Evolutionary conservation across 495 filamentous ascomycete genomes (phyloP).

Genomic region (Penicillium fimorum): DNA sequence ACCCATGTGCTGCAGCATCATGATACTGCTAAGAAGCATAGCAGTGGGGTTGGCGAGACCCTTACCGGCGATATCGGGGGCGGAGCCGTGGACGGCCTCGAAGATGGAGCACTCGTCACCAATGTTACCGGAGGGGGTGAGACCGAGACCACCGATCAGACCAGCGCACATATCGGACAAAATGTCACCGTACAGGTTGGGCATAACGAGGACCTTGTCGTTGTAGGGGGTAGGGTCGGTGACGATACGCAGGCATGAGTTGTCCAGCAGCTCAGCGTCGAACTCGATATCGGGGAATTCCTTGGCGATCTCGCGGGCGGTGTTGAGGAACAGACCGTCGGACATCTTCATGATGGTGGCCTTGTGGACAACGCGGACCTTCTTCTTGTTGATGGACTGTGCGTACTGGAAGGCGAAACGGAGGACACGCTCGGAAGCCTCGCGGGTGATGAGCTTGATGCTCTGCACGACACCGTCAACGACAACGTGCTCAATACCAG

Average conservation of each 20-base stretch:
- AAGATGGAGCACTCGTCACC: conserved; percentile 99
- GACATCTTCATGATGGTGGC: conserved; percentile 99
- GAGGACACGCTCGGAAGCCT: conserved; percentile 90
- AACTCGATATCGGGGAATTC: conserved; percentile 94
- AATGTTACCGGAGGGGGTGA: conserved; percentile 97
- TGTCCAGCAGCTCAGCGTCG: conserved; percentile 95
- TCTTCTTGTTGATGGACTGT: conserved; percentile 82
- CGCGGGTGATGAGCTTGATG: conserved; percentile 97
- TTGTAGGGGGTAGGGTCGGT: conserved; percentile 93
- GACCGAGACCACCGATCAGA: conserved; percentile 93
- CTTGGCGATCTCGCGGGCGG: conserved; percentile 79
- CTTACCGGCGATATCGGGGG: conserved; percentile 96
- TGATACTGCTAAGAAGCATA: conserved; percentile 84
- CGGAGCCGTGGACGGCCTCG: conserved; percentile 97
- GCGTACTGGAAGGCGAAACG: conserved; percentile 98
- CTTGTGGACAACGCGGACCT: conserved; percentile 98
- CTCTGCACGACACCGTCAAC: conserved; percentile 97
- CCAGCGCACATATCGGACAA: conserved; percentile 99
- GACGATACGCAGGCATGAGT: conserved; percentile 97
- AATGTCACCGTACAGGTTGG: conserved; percentile 99
- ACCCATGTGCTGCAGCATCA: conserved; percentile 99
- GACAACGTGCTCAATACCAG: conserved; percentile 97
- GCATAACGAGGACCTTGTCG: conserved; percentile 99
- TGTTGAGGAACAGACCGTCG: conserved; percentile 94
- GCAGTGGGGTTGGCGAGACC: conserved; percentile 93